Conservation (phyloP, 768 basidiomycete genomes). For the Mrakia gelida region DNA sequence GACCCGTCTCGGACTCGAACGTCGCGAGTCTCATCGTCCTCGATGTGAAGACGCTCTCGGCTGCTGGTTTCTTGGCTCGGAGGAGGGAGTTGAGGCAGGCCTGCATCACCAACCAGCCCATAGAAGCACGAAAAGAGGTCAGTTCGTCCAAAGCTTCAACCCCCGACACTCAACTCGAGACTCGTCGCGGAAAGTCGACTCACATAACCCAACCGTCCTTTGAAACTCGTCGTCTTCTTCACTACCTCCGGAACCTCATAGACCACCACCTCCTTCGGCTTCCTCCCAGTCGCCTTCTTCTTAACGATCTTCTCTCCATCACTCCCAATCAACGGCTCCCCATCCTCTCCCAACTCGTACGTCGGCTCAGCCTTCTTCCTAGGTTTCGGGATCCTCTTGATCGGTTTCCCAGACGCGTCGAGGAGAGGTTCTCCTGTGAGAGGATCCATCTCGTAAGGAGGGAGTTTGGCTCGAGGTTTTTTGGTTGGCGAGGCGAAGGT, state of each 20-base stretch:
- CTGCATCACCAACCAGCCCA: conserved; percentile 50
- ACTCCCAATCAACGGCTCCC: not conserved
- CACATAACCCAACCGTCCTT: conserved; percentile 28
- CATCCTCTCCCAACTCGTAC: conserved; percentile 19
- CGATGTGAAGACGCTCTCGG: conserved; percentile 59
- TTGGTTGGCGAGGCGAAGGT: not conserved
- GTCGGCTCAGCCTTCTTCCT: conserved; percentile 10
- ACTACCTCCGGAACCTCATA: conserved; percentile 39
- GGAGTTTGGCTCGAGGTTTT: conserved; percentile 3
- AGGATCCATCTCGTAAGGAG: conserved; percentile 14
- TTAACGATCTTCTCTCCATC: conserved; percentile 20
- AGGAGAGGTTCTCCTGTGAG: conserved; percentile 5
- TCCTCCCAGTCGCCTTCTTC: conserved; percentile 19
- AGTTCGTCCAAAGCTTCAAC: too few species aligned
- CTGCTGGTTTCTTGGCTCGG: conserved; percentile 60
- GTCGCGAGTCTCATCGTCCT: conserved; percentile 44
- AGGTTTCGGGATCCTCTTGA: conserved; percentile 27
- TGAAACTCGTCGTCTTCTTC: conserved; percentile 34
- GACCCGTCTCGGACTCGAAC: conserved; percentile 71
- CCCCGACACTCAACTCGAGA: too few species aligned
- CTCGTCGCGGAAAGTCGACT: conserved; percentile 51
- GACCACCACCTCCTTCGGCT: conserved; percentile 28
- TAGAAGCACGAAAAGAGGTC: too few species aligned
- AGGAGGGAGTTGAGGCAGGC: conserved; percentile 83
- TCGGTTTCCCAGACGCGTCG: conserved; percentile 9